These are phyloP conservation scores for Phytophthora vignae DNA, from an alignment of 352 stramenopile genomes.

Conservation along the genomic window DNA sequence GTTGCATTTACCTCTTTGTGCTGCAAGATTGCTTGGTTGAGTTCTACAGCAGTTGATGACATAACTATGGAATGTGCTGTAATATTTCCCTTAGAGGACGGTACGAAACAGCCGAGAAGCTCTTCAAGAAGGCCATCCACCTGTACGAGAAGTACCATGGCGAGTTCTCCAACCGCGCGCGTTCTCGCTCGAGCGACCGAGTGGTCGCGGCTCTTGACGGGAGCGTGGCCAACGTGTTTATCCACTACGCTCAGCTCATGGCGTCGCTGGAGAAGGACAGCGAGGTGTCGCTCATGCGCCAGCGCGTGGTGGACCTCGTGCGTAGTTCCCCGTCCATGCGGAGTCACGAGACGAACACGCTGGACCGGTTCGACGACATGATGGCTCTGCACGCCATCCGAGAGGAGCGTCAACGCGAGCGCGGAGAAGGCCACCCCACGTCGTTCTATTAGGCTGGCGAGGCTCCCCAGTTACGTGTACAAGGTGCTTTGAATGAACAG, in stretches of 20 bases:
- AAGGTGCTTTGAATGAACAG: constrained; percentile 3
- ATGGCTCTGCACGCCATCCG: constrained; percentile 5
- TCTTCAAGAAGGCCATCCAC: constrained; percentile 17
- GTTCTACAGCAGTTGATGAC: not conserved
- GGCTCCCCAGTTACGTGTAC: not conserved
- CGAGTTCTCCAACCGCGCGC: not conserved
- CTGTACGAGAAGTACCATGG: constrained; percentile 17
- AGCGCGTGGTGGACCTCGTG: constrained; percentile 13
- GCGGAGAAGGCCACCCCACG: not conserved
- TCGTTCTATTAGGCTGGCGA: not conserved
- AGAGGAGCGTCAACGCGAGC: constrained; percentile 7
- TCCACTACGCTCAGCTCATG: constrained; percentile 17
- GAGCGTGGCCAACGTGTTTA: not conserved
- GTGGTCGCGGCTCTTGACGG: not conserved
- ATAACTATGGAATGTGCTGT: not conserved
- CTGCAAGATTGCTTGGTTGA: not conserved
- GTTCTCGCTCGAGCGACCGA: not conserved
- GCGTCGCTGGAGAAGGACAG: constrained; percentile 6
- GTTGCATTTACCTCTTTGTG: not conserved
- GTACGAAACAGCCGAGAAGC: constrained; percentile 4
- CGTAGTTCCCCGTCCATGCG: constrained; percentile 1
- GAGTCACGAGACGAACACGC: not conserved
- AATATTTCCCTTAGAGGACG: not conserved
- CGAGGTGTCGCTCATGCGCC: constrained; percentile 12
- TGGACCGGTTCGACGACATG: constrained; percentile 17